Evolutionary conservation across 345 rosid species (phyloP).

Genomic region (Alliaria petiolata): DNA sequence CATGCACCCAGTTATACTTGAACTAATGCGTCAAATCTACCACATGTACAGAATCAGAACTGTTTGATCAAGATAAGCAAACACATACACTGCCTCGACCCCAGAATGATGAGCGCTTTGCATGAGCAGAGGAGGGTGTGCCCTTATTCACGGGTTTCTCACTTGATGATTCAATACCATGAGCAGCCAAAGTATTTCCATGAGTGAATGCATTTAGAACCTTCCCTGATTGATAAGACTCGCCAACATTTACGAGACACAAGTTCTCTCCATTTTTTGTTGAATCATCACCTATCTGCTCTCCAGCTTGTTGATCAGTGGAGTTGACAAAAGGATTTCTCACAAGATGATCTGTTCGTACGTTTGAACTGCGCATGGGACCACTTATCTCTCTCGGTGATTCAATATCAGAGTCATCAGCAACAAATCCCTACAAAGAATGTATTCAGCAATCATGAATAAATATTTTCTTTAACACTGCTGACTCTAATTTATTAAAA

Average conservation of each 20-base stretch:
- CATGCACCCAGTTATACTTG: not conserved
- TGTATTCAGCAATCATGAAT: conserved; percentile 9
- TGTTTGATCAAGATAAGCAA: conserved; percentile 16
- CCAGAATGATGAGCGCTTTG: conserved; percentile 82
- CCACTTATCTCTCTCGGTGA: conserved; percentile 52
- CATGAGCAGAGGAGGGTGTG: conserved; percentile 52
- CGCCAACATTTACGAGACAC: conserved; percentile 46
- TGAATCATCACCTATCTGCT: conserved; percentile 50
- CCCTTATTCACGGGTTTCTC: conserved; percentile 61
- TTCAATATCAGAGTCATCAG: conserved; percentile 77
- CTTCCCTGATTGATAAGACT: conserved; percentile 75
- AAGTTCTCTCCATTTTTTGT: conserved; percentile 44
- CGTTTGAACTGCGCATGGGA: conserved; percentile 42
- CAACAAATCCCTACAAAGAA: conserved; percentile 67
- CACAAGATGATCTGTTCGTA: conserved; percentile 37
- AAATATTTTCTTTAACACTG: not conserved
- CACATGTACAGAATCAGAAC: not conserved
- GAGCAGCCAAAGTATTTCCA: conserved; percentile 46
- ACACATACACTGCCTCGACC: conserved; percentile 83
- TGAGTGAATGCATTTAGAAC: conserved; percentile 59
- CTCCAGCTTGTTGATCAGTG: conserved; percentile 53
- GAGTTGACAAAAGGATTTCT: conserved; percentile 44
- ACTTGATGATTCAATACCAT: conserved; percentile 56
- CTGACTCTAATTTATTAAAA: not conserved
- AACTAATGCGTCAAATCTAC: not conserved